A percentile compares a stretch with the other conserved stretches of the same genome.
Conservation (phyloP, 495 filamentous ascomycete genomes). For the Penicillium herquei region DNA sequence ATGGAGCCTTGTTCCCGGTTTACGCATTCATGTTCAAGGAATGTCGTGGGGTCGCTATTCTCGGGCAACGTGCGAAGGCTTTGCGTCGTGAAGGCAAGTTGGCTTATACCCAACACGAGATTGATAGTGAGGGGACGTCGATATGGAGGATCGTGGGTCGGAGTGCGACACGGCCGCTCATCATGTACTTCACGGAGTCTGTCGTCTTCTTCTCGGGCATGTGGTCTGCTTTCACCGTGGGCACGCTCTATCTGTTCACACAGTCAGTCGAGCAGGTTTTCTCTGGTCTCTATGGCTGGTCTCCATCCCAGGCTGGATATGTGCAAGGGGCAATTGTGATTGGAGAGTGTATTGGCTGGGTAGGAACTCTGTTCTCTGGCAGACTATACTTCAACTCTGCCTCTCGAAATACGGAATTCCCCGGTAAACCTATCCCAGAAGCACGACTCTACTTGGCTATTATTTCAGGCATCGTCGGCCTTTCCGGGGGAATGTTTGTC, state of each 20-base stretch:
- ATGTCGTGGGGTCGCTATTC: slow-evolving; percentile 42
- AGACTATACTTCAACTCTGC: slow-evolving; percentile 33
- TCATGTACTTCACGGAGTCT: slow-evolving; percentile 51
- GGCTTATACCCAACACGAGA: slow-evolving; percentile 39
- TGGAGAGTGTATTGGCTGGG: slow-evolving; percentile 32
- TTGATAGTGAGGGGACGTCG: slow-evolving; percentile 26
- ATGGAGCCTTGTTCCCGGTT: slow-evolving; percentile 36
- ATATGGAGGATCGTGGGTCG: slow-evolving; percentile 20
- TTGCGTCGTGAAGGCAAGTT: slow-evolving; percentile 28
- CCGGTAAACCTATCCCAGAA: slow-evolving; percentile 35
- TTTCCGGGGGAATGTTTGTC: slow-evolving; percentile 38
- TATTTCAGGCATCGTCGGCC: slow-evolving; percentile 26
- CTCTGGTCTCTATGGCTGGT: slow-evolving; percentile 31
- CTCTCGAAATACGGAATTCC: slow-evolving; percentile 27
- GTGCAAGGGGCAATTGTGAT: slow-evolving; percentile 40
- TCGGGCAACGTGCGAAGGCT: slow-evolving; percentile 30
- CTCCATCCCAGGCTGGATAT: slow-evolving; percentile 31
- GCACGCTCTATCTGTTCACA: slow-evolving; percentile 51
- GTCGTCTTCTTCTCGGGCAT: slow-evolving; percentile 52
- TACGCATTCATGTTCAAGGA: slow-evolving; percentile 41
- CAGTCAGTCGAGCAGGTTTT: slow-evolving; percentile 46
- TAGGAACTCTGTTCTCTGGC: slow-evolving; percentile 20
- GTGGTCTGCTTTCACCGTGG: slow-evolving; percentile 52
- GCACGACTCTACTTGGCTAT: slow-evolving; percentile 37
- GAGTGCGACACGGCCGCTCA: slow-evolving; percentile 37